These are phyloP conservation scores for Aristolochia californica DNA, from an alignment of 164 flowering plant species.

Conservation along the genomic window DNA sequence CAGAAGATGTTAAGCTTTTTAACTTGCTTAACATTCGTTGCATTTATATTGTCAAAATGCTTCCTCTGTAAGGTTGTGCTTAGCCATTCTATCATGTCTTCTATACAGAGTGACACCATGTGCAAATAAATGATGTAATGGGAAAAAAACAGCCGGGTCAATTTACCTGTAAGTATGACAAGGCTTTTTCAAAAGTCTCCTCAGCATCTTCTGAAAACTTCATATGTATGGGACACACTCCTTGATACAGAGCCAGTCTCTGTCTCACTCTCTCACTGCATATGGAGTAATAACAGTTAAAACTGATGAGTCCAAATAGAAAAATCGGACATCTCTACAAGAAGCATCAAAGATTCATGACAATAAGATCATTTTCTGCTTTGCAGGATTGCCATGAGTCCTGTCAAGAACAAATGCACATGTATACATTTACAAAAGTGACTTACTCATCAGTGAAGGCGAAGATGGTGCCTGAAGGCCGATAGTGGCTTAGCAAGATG, in stretches of 20 bases:
- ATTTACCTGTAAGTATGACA: constrained; percentile 55
- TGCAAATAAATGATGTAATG: neutral
- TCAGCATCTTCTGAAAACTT: constrained; percentile 86
- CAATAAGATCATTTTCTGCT: neutral
- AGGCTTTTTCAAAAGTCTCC: constrained; percentile 58
- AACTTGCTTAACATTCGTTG: no score
- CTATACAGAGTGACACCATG: neutral
- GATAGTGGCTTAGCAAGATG: constrained; percentile 79
- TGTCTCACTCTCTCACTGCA: constrained; percentile 83
- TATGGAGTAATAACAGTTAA: constrained; percentile 5
- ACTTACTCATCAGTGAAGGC: constrained; percentile 89
- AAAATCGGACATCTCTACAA: neutral
- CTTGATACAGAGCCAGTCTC: constrained; percentile 86
- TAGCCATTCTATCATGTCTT: no score
- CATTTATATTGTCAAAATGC: neutral
- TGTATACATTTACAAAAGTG: neutral
- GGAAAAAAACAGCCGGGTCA: neutral
- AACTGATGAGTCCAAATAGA: neutral
- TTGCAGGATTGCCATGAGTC: neutral
- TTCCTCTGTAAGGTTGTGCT: no score
- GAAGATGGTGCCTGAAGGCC: constrained; percentile 91
- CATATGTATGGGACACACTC: constrained; percentile 83
- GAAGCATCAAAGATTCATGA: neutral
- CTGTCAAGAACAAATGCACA: neutral
- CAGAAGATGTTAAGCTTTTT: no score